phyloP scores from a whole-genome alignment of 2,329 filamentous ascomycete species.

The Juglanconis juglandina region DNA sequence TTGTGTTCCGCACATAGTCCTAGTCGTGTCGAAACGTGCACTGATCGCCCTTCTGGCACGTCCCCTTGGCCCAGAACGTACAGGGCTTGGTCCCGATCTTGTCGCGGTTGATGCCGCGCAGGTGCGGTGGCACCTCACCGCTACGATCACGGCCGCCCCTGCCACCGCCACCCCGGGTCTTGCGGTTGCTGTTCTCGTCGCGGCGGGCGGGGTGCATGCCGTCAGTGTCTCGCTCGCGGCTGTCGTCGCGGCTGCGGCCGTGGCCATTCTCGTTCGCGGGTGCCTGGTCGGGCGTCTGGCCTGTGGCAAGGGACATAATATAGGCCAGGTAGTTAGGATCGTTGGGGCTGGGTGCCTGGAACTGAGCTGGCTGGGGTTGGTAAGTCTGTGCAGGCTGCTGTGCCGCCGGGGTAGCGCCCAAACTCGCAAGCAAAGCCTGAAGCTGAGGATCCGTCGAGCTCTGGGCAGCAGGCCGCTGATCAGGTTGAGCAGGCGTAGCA shows the following conservation, averaged over 20 bases:
- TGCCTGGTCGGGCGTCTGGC: slow-evolving; percentile 6
- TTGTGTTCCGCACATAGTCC: background rate
- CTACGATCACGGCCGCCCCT: slow-evolving; percentile 26
- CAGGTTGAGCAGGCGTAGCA: slow-evolving; percentile 23
- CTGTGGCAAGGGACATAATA: slow-evolving; percentile 19
- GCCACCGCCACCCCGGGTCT: slow-evolving; percentile 28
- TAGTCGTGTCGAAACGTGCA: slow-evolving; percentile 70
- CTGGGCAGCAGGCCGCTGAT: slow-evolving; percentile 17
- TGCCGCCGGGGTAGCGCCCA: slow-evolving; percentile 22
- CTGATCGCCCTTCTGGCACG: slow-evolving; percentile 68
- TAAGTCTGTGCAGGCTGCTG: slow-evolving; percentile 15
- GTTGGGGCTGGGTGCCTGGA: slow-evolving; percentile 27
- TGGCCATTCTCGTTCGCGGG: slow-evolving; percentile 17
- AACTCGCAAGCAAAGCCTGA: slow-evolving; percentile 42
- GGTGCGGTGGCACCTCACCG: slow-evolving; percentile 23
- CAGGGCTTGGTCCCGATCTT: slow-evolving; percentile 66
- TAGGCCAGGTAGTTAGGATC: slow-evolving; percentile 35
- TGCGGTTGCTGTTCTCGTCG: slow-evolving; percentile 26
- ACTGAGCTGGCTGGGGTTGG: slow-evolving; percentile 23
- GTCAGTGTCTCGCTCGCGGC: slow-evolving; percentile 24
- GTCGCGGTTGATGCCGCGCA: slow-evolving; percentile 50
- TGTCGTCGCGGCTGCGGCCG: slow-evolving; percentile 21
- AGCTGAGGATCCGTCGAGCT: slow-evolving; percentile 32
- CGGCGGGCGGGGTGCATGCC: slow-evolving; percentile 29
- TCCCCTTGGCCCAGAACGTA: slow-evolving; percentile 67